Evolutionary conservation across 2,329 filamentous ascomycete genomes (phyloP).

Genomic region (Monilinia aucupariae): DNA sequence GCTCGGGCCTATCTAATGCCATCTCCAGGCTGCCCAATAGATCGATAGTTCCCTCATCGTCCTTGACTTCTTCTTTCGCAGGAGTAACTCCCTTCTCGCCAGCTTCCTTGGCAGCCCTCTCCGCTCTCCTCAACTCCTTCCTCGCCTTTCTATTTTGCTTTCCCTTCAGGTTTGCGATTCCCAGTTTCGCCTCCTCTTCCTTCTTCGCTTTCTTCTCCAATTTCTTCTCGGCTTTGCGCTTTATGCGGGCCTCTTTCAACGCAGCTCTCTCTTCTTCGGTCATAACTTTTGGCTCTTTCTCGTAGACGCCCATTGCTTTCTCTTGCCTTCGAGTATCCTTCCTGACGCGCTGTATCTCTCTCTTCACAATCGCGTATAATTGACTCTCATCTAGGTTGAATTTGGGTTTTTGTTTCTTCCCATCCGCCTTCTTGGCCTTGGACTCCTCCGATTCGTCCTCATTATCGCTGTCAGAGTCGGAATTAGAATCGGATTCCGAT

Average conservation of each 20-base stretch:
- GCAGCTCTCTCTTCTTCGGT: constrained; percentile 16
- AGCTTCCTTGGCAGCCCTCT: neutral
- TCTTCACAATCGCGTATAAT: constrained; percentile 15
- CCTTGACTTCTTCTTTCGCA: neutral
- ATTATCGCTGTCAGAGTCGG: neutral
- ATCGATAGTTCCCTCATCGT: neutral
- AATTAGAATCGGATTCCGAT: constrained; percentile 15
- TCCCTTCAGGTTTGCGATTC: constrained; percentile 4
- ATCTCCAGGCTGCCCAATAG: constrained; percentile 1
- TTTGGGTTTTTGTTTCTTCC: constrained; percentile 13
- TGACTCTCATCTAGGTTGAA: constrained; percentile 12
- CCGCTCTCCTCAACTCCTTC: constrained; percentile 18
- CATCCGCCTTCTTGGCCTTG: constrained; percentile 9
- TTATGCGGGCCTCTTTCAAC: constrained; percentile 7
- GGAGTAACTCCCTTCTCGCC: neutral
- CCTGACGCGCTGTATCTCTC: constrained; percentile 13
- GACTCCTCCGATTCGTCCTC: neutral
- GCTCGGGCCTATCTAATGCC: neutral
- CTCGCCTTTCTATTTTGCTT: constrained; percentile 14
- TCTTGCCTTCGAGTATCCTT: constrained; percentile 12
- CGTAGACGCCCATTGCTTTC: constrained; percentile 13
- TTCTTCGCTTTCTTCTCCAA: constrained; percentile 12
- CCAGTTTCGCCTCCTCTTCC: constrained; percentile 9
- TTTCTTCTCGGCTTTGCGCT: constrained; percentile 13
- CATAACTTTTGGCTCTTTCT: constrained; percentile 5